Evolutionary conservation across 345 rosid genomes (phyloP), one percentile per base, ranked within the genome.

Genomic region (Tarenaya hassleriana): DNA sequence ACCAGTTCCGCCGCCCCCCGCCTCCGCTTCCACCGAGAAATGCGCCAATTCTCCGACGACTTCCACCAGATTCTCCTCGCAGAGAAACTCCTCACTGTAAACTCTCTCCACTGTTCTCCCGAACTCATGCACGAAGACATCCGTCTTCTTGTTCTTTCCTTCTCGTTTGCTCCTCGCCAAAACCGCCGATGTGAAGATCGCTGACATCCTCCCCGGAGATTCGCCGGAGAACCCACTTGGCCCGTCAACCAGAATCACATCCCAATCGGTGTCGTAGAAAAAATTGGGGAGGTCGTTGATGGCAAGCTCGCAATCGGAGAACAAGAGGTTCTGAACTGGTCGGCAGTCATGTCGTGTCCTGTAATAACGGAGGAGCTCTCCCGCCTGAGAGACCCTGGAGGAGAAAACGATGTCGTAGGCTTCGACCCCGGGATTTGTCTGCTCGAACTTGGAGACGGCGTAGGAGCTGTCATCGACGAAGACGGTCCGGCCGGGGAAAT

Each of bases 271-370:
- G 20, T 84, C 83, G 50, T 91, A 91, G 5, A 87, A 72, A 41
- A 84, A 86, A 68, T 91, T 84, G 0, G 95, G 98, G 64, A 91
- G 53, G 52, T 83, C 95, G 50, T 91, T 91, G 40, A 91, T 73
- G 1, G 75, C 96, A 1, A 91, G 65, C 35, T 67, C 74, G 64
- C 98, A 91, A 20, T 91, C 96, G 0, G 96, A 91, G 74, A 82
- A 91, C 16, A 91, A 43, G 1, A 91, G 77, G 61, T 91, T 87
- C 71, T 87, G 98, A n/a, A 84, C 88, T 1, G 96, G 98, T 50
- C 74, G 52, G 58, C 98, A 91, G 17, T 91, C 95, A 19, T 60
- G 58, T 41, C 63, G 81, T 14, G 68, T 58, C 54, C 56, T 76
- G 0, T 82, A 75, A 5, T 38, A 41, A 3, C 60, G 31, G 4